phyloP scores from a whole-genome alignment of 371 early-diverging fungal species.

The Mortierella sp. region DNA sequence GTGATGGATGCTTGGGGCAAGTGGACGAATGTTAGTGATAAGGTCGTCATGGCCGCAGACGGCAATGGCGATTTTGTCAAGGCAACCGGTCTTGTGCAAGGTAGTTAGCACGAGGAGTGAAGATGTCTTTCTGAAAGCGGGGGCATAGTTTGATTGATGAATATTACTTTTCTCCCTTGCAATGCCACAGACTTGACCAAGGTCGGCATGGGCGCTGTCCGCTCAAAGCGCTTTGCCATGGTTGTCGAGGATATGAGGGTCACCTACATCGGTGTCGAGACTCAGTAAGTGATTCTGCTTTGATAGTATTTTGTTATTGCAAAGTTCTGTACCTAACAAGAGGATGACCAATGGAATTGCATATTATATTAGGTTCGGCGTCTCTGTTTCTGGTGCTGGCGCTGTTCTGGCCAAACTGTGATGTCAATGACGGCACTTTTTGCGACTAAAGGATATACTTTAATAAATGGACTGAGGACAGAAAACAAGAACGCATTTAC shows the following conservation, averaged over 20 bases:
- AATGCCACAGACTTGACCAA: conserved; percentile 47
- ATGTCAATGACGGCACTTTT: background rate
- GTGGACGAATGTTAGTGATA: conserved; percentile 60
- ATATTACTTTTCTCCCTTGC: too few relatives aligned
- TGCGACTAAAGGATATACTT: too few relatives aligned
- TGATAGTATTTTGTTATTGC: background rate
- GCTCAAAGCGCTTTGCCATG: conserved; percentile 79
- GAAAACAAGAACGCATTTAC: too few relatives aligned
- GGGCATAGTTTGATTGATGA: too few relatives aligned
- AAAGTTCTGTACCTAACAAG: background rate
- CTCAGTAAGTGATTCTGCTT: conserved; percentile 28
- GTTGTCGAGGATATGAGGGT: conserved; percentile 78
- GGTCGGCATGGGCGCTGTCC: conserved; percentile 61
- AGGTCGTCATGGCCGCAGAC: conserved; percentile 77
- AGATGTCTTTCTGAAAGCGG: too few relatives aligned
- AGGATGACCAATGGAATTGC: background rate
- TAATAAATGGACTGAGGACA: too few relatives aligned
- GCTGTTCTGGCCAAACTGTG: conserved; percentile 65
- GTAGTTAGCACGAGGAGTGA: conserved; percentile 27
- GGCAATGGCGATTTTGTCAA: conserved; percentile 73
- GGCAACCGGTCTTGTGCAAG: conserved; percentile 73
- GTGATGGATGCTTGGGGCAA: conserved; percentile 87
- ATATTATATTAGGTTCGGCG: conserved; percentile 52
- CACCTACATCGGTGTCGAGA: conserved; percentile 80
- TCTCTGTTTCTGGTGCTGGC: conserved; percentile 61